Percentiles rank a stretch among this genome's conserved stretches.
These are phyloP conservation scores for Colletotrichum navitas DNA, from an alignment of 2,329 filamentous ascomycete genomes.

Conservation along the genomic window DNA sequence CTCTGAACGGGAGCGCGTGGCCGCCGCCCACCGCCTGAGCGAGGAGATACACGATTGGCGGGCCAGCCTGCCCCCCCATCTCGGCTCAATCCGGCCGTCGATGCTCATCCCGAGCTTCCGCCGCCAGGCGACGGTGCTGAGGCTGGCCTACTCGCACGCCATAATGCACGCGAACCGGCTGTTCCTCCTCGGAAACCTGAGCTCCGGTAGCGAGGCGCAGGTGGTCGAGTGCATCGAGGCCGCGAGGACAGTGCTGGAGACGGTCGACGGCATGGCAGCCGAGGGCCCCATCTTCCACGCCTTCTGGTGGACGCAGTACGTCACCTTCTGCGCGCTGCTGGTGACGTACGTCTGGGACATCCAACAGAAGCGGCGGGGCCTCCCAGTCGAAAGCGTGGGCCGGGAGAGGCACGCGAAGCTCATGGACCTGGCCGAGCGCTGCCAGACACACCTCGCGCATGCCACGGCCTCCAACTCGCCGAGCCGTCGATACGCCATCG, in stretches of 20 bases:
- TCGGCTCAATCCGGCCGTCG: slow-evolving; percentile 58
- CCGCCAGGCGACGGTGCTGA: slow-evolving; percentile 65
- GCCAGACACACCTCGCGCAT: slow-evolving; percentile 55
- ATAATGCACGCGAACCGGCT: slow-evolving; percentile 68
- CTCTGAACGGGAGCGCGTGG: slow-evolving; percentile 52
- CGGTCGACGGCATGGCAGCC: slow-evolving; percentile 56
- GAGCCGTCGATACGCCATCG: slow-evolving; percentile 44
- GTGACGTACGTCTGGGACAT: slow-evolving; percentile 65
- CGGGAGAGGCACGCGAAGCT: slow-evolving; percentile 45
- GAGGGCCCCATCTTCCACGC: slow-evolving; percentile 53
- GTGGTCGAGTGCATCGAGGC: slow-evolving; percentile 61
- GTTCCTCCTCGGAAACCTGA: slow-evolving; percentile 58
- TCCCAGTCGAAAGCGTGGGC: background rate
- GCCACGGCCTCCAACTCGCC: slow-evolving; percentile 45
- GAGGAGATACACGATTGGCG: slow-evolving; percentile 56
- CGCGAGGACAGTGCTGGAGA: slow-evolving; percentile 59
- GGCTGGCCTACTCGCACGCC: slow-evolving; percentile 67
- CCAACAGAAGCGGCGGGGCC: slow-evolving; percentile 44
- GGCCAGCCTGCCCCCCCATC: slow-evolving; percentile 54
- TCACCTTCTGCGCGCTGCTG: slow-evolving; percentile 66
- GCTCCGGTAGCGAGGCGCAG: slow-evolving; percentile 42
- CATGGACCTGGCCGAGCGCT: slow-evolving; percentile 54
- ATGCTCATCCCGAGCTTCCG: slow-evolving; percentile 60
- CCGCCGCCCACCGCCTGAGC: slow-evolving; percentile 54
- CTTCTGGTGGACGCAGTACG: slow-evolving; percentile 67